phyloP scores from a whole-genome alignment of 108 stramenopile species.

The Nitzschia sp. region DNA sequence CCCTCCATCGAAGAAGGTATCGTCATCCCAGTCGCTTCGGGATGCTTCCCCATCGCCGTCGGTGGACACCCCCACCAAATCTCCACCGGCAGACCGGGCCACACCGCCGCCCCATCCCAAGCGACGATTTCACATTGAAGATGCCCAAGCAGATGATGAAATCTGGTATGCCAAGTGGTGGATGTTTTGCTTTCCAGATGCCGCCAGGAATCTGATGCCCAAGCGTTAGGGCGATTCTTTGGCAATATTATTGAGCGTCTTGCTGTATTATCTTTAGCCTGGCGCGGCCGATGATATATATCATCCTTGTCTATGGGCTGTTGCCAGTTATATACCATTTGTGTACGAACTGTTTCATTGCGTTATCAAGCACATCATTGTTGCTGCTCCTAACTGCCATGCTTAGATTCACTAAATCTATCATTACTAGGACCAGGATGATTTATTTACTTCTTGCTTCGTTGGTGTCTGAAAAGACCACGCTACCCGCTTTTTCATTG shows the following conservation, averaged over 20 bases:
- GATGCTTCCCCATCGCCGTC: slow-evolving; percentile 28
- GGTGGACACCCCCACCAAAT: slow-evolving; percentile 26
- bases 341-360: too few relatives aligned
- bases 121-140: slow-evolving; percentile 16
- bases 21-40: not conserved
- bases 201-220: slow-evolving; percentile 36
- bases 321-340: too few relatives aligned
- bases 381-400: too few relatives aligned
- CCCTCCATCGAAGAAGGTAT: not conserved
- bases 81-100: slow-evolving; percentile 21
- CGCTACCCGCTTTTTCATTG: too few relatives aligned
- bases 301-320: too few relatives aligned
- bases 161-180: slow-evolving; percentile 48
- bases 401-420: too few relatives aligned
- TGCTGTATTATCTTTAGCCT: not conserved
- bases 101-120: slow-evolving; percentile 29
- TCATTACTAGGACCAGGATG: too few relatives aligned
- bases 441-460: too few relatives aligned
- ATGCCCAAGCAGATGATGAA: slow-evolving; percentile 34
- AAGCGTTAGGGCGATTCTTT: slow-evolving; percentile 39
- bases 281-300: not conserved
- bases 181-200: slow-evolving; percentile 49
- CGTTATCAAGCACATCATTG: too few relatives aligned
- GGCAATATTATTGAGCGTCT: too few relatives aligned
- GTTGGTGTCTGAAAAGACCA: too few relatives aligned